Base-by-base conservation (phyloP, 129 eudicot species). In the Saposhnikovia divaricata region DNA sequence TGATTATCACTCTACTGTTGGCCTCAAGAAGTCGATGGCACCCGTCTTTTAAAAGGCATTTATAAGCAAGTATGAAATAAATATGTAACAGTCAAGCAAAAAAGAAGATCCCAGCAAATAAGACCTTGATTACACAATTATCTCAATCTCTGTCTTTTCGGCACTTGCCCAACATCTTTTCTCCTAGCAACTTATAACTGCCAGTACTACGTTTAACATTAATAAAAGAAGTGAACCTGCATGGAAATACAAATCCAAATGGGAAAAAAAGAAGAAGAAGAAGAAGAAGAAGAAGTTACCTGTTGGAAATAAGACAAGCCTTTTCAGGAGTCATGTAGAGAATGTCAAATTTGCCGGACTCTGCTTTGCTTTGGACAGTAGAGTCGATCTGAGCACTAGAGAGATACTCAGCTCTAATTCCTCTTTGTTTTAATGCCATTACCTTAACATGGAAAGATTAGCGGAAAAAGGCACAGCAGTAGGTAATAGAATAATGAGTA, bases 301-400 rank as follows among this genome's bases (percentile, higher is more conserved):
- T 93, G 69, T 61, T 73, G 31, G 93, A 76, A 78, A 89, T 83
- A 81, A 71, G 9, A 72, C 91, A 93, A 31, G 98, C 98, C 79
- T 91, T 93, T 80, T 93, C 98, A 12, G 98, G 98, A 57, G 97
- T 93, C 98, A 91, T 88, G 82, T 91, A 93, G 77, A 93, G 65
- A 82, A 93, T 84, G 48, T 87, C 88, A 77, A 86, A 93, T 47
- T 68, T 75, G 71, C 98, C 98, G 28, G 87, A 78, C 76, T 88
- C 93, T 42, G 98, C 97, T 65, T 87, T 89, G 74, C 61, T 63
- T 42, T 87, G 91, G 68, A 85, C 97, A 78, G 69, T 87, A 14
- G 81, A 42, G 85, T 91, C 87, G 31, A 87, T 88, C 84, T 89
- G 98, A 71, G 97, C 91, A 84, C 92, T 85, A 25, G 93, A 91